phyloP scores from a whole-genome alignment of 495 filamentous ascomycete species.

The Hyaloscypha finlandica region DNA sequence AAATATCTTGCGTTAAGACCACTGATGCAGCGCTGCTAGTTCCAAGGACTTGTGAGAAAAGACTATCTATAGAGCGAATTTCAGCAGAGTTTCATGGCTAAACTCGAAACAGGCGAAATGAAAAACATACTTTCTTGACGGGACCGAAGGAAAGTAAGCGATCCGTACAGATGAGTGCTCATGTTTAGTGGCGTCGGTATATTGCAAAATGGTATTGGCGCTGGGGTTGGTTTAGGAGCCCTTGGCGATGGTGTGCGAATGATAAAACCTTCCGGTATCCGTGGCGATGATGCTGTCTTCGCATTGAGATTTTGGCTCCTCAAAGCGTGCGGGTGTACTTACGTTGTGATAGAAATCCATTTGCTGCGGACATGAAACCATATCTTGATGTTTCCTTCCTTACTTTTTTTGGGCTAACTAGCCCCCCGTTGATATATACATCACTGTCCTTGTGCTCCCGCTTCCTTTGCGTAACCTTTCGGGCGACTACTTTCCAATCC shows the following conservation, averaged over 20 bases:
- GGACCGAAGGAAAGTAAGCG: no score
- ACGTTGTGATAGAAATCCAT: conserved; percentile 4
- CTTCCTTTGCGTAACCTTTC: conserved; percentile 20
- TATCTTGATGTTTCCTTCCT: conserved; percentile 26
- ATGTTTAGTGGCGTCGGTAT: no score
- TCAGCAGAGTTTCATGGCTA: no score
- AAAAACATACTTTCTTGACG: no score
- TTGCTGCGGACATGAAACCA: conserved; percentile 12
- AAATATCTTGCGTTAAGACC: no score
- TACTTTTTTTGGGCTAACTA: conserved; percentile 13
- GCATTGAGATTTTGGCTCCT: neutral
- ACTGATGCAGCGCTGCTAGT: no score
- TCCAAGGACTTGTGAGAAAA: no score
- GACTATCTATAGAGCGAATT: no score
- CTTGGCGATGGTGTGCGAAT: conserved; percentile 24
- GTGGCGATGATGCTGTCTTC: conserved; percentile 11
- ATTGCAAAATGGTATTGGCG: no score
- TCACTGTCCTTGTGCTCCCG: conserved; percentile 23
- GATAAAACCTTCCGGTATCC: conserved; percentile 17
- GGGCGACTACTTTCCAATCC: conserved; percentile 25
- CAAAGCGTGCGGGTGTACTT: neutral
- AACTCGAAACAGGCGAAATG: no score
- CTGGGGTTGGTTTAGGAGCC: no score
- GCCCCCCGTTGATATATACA: conserved; percentile 7
- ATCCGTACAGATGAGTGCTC: no score